Conservation (phyloP, 2,329 filamentous ascomycete genomes). For the Venturiaceae sp. region DNA sequence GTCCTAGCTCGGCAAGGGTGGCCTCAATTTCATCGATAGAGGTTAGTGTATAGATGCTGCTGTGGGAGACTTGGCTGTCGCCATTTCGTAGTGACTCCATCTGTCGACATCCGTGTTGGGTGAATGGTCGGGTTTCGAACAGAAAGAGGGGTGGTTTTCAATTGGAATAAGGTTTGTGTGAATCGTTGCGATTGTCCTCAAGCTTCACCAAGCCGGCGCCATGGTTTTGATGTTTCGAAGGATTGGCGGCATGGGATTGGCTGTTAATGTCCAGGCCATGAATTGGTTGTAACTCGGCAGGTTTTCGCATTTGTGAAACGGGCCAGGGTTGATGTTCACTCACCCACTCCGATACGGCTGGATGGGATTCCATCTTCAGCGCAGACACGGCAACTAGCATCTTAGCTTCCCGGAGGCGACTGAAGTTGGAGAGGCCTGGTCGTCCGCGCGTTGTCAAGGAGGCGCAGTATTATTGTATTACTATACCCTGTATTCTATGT, state of each 20-base stretch:
- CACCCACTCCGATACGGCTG: background rate
- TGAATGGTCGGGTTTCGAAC: background rate
- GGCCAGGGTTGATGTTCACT: background rate
- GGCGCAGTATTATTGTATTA: no score
- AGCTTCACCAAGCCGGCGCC: background rate
- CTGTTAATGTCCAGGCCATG: background rate
- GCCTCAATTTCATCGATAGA: conserved; percentile 72
- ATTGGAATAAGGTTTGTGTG: background rate
- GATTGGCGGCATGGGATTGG: background rate
- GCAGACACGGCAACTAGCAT: background rate
- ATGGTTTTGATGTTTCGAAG: background rate
- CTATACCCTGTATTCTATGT: no score
- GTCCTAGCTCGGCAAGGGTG: conserved; percentile 64
- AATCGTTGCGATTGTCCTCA: background rate
- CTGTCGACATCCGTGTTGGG: background rate
- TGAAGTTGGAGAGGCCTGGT: background rate
- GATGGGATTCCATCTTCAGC: background rate
- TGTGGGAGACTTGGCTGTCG: background rate
- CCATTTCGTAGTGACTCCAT: background rate
- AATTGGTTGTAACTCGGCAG: background rate
- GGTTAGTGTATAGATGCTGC: conserved; percentile 16
- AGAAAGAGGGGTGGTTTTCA: background rate
- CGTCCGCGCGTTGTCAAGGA: background rate
- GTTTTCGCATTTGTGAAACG: background rate
- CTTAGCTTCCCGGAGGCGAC: background rate